Base-by-base conservation (phyloP, 2,329 filamentous ascomycete genomes). In the Fusarium brachygibbosum region DNA sequence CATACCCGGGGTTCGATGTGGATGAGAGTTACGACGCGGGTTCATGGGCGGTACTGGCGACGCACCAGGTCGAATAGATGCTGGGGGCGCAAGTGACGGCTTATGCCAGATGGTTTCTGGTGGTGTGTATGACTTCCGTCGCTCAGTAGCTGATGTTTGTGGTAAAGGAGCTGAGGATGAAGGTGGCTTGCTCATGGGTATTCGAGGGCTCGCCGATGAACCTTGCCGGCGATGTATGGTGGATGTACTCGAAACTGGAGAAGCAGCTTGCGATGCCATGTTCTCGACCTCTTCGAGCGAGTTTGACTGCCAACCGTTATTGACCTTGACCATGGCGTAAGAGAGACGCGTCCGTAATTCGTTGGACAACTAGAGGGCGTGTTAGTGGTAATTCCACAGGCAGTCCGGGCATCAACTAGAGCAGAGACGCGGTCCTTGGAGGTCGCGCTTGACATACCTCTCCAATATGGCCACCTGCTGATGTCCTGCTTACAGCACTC, bases 241-340 rank as follows among this genome's bases (percentile, higher is more conserved):
- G 29, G 88, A 86, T 59, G 84, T 82, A 78, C 86, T 86, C 49
- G 90, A 85, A 34, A 85, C 82, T 28, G 90, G 88, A 2, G 91
- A 93, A 21, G 84, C 87, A 60, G 86, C 86, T 55, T 91, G 89
- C 2, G 92, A 93, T 12, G 92, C 88, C 40, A 93, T 81, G 46
- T 87, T 88, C 79, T 95, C 93, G 31, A 95, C 87, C 79, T 95
- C 92, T 57, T 91, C 90, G 60, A 96, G 88, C 19, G 89, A 89
- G 68, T 91, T 89, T 50, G 90, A 87, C 79, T 97, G 92, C 91
- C 94, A 96, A 61, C 93, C 93, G 76, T 97, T 90, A 77, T 93
- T 93, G 40, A 98, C 92, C 79, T 97, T 98, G 76, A 97, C 87
- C 87, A 97, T 96, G 69, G 95, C 95, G 79, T 98, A 98, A 9